Conservation (phyloP, 306 rosid species). For the apple (Malus domestica) region DNA sequence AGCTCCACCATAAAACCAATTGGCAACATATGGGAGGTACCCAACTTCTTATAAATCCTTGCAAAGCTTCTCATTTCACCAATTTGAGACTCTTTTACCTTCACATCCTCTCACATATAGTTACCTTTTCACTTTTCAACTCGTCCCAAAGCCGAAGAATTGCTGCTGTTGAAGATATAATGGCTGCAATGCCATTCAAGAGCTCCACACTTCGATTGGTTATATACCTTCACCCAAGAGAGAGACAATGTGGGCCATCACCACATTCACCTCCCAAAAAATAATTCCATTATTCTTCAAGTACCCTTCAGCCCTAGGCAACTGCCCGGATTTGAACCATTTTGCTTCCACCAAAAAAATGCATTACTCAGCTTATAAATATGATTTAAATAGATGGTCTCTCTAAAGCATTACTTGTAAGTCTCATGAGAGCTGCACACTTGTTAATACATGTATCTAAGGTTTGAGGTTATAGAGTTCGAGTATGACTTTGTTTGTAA, state of each 20-base stretch:
- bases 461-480: too few relatives aligned
- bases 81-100: too few relatives aligned
- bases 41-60: too few relatives aligned
- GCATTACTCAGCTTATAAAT: conserved; percentile 27
- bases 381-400: too few relatives aligned
- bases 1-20: too few relatives aligned
- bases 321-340: conserved; percentile 48
- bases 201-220: conserved; percentile 19
- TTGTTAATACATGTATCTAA: too few relatives aligned
- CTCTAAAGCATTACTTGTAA: too few relatives aligned
- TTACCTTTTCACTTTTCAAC: conserved; percentile 55
- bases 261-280: conserved; percentile 49
- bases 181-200: conserved; percentile 28
- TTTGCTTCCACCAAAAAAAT: conserved; percentile 52
- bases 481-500: too few relatives aligned
- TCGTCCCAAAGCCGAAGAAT: conserved; percentile 80
- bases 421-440: too few relatives aligned
- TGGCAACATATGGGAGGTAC: too few relatives aligned
- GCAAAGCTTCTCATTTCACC: too few relatives aligned
- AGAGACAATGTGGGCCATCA: conserved; percentile 44
- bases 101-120: too few relatives aligned
- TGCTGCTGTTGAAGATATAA: conserved; percentile 43
- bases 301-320: conserved; percentile 49
- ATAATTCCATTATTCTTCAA: conserved; percentile 42
- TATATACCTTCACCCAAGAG: conserved; percentile 46